These are phyloP conservation scores for Lolium multiflorum DNA, from an alignment of 176 grass and related monocot genomes.

Conservation along the genomic window DNA sequence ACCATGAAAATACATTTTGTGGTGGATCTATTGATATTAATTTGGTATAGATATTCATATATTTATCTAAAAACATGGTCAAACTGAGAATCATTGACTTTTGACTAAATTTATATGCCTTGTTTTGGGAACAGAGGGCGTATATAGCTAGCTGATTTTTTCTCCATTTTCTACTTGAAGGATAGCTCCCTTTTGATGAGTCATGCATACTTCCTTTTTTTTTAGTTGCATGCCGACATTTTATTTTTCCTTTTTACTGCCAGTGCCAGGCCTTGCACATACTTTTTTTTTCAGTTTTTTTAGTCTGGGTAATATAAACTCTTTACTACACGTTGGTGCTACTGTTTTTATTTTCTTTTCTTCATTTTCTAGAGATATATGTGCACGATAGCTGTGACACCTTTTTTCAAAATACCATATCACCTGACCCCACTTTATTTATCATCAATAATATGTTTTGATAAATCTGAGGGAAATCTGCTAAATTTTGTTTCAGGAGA, in stretches of 20 bases:
- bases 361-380: background rate
- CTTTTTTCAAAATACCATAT: background rate
- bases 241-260: background rate
- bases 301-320: background rate
- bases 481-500: slow-evolving; percentile 50
- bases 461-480: background rate
- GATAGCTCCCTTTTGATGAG: background rate
- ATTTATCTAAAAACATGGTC: no score
- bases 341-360: background rate
- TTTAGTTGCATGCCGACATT: background rate
- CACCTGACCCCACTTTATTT: background rate
- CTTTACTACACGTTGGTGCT: background rate
- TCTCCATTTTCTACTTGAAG: background rate
- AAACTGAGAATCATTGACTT: no score
- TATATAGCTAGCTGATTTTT: background rate
- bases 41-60: no score
- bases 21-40: no score
- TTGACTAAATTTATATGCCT: no score
- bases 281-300: no score
- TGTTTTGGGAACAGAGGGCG: no score
- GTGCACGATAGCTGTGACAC: background rate
- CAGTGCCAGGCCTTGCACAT: background rate
- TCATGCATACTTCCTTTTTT: background rate
- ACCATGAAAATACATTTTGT: no score
- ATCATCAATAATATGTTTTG: background rate